A percentile compares a stretch with the other conserved stretches of the same genome.
phyloP scores from a whole-genome alignment of 129 eudicot genomes.

The Logfia minima region DNA sequence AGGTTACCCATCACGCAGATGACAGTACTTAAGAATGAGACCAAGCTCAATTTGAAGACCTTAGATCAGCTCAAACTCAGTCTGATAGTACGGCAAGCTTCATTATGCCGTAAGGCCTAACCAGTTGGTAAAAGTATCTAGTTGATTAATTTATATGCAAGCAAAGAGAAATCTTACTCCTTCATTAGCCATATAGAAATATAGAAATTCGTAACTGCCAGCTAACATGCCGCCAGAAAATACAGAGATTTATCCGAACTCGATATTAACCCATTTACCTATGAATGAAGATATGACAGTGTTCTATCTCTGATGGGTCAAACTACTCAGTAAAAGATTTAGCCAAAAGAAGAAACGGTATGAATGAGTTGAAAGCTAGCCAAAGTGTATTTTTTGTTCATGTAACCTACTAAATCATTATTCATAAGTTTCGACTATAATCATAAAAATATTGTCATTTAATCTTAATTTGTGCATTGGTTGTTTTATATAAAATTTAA shows the following conservation, averaged over 20 bases:
- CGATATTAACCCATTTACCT: too few relatives aligned
- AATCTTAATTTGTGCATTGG: not conserved
- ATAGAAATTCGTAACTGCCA: not conserved
- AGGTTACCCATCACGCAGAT: not conserved
- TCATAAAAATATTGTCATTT: not conserved
- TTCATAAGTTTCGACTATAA: not conserved
- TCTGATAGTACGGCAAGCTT: too few relatives aligned
- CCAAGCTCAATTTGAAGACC: not conserved
- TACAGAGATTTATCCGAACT: too few relatives aligned
- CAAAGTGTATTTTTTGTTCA: not conserved
- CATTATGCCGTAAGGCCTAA: not conserved
- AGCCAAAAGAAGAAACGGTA: not conserved
- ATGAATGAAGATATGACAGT: too few relatives aligned
- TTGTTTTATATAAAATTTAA: too few relatives aligned
- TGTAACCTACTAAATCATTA: not conserved
- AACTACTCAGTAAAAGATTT: too few relatives aligned
- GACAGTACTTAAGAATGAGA: not conserved
- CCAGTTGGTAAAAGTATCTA: not conserved
- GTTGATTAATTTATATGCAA: not conserved
- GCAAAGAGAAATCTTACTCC: not conserved
- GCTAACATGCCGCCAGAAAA: not conserved
- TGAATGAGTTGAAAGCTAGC: not conserved
- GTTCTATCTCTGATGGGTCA: too few relatives aligned
- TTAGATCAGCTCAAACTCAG: too few relatives aligned
- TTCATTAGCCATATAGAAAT: not conserved